These are phyloP conservation scores for Fomitopsis palustris DNA, from an alignment of 1,284 basidiomycete genomes.

Conservation along the genomic window DNA sequence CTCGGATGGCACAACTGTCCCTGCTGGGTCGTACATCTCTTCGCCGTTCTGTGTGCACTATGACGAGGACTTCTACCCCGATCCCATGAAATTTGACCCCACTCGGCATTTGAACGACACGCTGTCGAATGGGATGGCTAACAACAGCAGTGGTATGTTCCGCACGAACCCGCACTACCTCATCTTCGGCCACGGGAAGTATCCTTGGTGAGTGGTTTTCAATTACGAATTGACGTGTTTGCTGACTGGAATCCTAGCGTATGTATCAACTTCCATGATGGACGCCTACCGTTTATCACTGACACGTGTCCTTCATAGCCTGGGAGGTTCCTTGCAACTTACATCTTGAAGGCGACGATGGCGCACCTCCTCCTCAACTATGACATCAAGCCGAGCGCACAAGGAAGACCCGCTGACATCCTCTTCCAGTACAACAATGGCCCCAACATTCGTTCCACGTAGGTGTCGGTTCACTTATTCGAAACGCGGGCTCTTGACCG, in stretches of 20 bases:
- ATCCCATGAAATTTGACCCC: slow-evolving; percentile 11
- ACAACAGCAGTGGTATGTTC: slow-evolving; percentile 12
- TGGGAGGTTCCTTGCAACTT: slow-evolving; percentile 18
- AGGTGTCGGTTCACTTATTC: background rate
- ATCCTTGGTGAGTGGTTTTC: slow-evolving; percentile 16
- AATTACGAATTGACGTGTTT: background rate
- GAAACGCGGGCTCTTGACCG: background rate
- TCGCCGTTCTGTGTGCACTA: slow-evolving; percentile 9
- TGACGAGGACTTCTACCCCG: slow-evolving; percentile 12
- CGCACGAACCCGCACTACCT: slow-evolving; percentile 14
- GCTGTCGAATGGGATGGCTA: slow-evolving; percentile 2
- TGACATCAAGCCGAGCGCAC: slow-evolving; percentile 12
- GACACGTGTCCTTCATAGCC: slow-evolving; percentile 7
- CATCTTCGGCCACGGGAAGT: slow-evolving; percentile 15
- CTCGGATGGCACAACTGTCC: slow-evolving; percentile 17
- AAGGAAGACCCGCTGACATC: slow-evolving; percentile 3
- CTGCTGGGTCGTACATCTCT: slow-evolving; percentile 14
- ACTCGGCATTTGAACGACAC: slow-evolving; percentile 8
- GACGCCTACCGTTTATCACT: too few relatives aligned
- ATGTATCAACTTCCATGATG: background rate
- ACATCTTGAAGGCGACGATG: slow-evolving; percentile 19
- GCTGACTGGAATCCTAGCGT: background rate
- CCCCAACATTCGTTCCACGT: slow-evolving; percentile 5
- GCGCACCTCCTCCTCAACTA: slow-evolving; percentile 19
- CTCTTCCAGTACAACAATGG: slow-evolving; percentile 6